Base-by-base conservation (phyloP, 1,284 basidiomycete genomes). In the Sanghuangporus weigelae region DNA sequence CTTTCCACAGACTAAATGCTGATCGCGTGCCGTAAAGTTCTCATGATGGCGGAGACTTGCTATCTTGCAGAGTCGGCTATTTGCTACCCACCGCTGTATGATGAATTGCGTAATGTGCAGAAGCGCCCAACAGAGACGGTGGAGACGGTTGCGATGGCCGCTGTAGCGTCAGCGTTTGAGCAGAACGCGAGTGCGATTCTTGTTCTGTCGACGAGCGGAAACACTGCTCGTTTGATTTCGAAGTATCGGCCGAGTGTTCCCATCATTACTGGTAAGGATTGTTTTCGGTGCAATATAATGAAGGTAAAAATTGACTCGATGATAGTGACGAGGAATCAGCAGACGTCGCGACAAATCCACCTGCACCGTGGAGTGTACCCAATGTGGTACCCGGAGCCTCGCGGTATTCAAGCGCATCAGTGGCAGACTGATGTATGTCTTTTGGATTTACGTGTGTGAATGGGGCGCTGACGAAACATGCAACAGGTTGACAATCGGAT, bases 31-130 rank as follows among this genome's bases (percentile, higher is more conserved):
- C 35, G 10, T 39, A 5, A 68, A 92, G 95, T 97, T 69, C 84
- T 95, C 70, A 96, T 97, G 95, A 98, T 98, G 95, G 95, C 95
- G 57, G 96, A 98, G 82, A 97, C 95, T 7, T 97, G 95, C 73
- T 84, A 93, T 73, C 88, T 98, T 68, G 96, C 95, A 66, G 95
- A 98, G 79, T 85, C 88, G 60, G 91, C 96, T 40, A 93, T 96
- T 75, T 95, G 92, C 79, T 95, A 97, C 76, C 92, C 92, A 51
- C 92, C 94, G 66, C 79, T 97, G 64, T 96, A 93, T 73, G 93
- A 96, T 73, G 93, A 96, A 73, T 79, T 99, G 69, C 87, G 88
- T 65, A 76, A 82, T 56, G 82, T 91, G 67, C 90, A 93, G 66
- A 80, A 85, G 64, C 89, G 92, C 65, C 95, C 96, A 44, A 97